phyloP scores from a whole-genome alignment of 768 basidiomycete species.

The Amanita thiersii region DNA sequence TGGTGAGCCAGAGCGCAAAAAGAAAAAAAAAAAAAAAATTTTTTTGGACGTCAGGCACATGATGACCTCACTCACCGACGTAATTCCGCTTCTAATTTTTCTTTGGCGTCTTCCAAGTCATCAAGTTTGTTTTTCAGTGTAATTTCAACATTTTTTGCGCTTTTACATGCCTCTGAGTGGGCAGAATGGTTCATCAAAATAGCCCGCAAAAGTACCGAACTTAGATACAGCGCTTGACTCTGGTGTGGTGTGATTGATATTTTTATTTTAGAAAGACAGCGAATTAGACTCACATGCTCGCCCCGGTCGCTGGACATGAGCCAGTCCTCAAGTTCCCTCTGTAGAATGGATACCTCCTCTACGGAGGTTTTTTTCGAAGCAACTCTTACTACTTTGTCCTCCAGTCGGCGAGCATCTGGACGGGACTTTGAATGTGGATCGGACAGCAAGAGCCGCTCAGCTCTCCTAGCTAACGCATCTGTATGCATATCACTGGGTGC shows the following conservation, averaged over 20 bases:
- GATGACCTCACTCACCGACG: constrained; percentile 45
- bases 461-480: constrained; percentile 33
- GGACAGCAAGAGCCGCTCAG: constrained; percentile 39
- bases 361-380: constrained; percentile 84
- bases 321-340: constrained; percentile 77
- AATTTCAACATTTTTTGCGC: constrained; percentile 54
- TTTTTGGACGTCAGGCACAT: constrained; percentile 9
- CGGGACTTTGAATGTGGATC: constrained; percentile 35
- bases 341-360: constrained; percentile 72
- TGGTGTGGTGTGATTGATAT: neutral
- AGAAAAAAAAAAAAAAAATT: constrained; percentile 13
- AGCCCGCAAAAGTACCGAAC: constrained; percentile 71
- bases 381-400: constrained; percentile 71
- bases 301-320: constrained; percentile 50
- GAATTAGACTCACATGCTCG: constrained; percentile 48
- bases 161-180: constrained; percentile 69
- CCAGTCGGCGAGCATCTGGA: constrained; percentile 56
- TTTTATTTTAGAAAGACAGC: constrained; percentile 5
- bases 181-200: constrained; percentile 79
- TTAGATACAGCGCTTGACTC: constrained; percentile 47
- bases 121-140: constrained; percentile 59
- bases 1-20: constrained; percentile 6
- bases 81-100: constrained; percentile 62
- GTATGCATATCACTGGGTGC: constrained; percentile 36
- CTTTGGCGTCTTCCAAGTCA: constrained; percentile 47